Conservation (phyloP, 192 early-diverging fungal species). For the Chytriomyces sp. region DNA sequence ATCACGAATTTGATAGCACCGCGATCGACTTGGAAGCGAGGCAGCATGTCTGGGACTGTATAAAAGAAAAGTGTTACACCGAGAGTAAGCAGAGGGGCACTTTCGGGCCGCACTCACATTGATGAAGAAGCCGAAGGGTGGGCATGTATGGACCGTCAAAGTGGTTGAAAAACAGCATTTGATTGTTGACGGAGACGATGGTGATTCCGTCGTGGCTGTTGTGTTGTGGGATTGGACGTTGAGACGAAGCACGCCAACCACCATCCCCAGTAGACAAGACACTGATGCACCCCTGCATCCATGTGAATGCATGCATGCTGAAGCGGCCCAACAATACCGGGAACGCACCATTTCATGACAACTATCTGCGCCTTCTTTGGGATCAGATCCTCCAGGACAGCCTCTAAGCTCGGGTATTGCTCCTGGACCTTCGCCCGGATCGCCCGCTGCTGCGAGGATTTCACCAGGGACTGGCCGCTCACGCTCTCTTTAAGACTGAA, state of each 20-base stretch:
- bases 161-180: constrained; percentile 91
- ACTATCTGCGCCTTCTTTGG: constrained; percentile 93
- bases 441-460: constrained; percentile 85
- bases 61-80: constrained; percentile 2
- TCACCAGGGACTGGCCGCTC: constrained; percentile 80
- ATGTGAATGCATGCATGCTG: not conserved
- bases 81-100: not conserved
- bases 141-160: constrained; percentile 93
- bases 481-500: constrained; percentile 79
- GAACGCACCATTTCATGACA: constrained; percentile 81
- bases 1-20: constrained; percentile 99
- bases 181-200: constrained; percentile 79
- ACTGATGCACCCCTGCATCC: no score
- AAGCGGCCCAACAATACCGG: not conserved
- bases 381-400: constrained; percentile 87
- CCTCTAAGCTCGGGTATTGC: constrained; percentile 85
- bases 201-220: constrained; percentile 84
- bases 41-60: constrained; percentile 87
- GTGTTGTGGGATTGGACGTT: no score
- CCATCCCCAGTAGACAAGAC: no score
- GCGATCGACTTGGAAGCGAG: constrained; percentile 87
- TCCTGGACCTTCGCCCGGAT: constrained; percentile 84
- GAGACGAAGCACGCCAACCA: no score
- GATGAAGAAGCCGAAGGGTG: constrained; percentile 83
- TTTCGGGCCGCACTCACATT: constrained; percentile 61